These are phyloP conservation scores for Nepenthes gracilis DNA, from an alignment of 148 eudicot genomes.

Conservation along the genomic window DNA sequence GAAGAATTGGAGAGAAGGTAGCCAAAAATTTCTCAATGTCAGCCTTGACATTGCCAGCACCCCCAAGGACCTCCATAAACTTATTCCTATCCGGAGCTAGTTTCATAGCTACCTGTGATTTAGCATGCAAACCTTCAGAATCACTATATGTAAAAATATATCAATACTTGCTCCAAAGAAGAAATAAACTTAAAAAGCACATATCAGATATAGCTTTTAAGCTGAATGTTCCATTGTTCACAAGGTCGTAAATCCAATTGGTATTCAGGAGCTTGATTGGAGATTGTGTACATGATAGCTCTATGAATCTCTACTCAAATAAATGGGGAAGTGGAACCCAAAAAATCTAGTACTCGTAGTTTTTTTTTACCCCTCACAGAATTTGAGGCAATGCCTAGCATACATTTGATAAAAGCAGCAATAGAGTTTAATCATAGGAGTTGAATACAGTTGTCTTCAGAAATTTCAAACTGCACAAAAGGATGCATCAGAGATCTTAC, in stretches of 20 bases:
- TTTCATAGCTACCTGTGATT: constrained; percentile 70
- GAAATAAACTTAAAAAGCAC: background rate
- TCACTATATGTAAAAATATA: background rate
- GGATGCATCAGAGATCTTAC: constrained; percentile 28
- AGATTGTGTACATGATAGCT: no score
- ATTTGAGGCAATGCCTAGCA: no score
- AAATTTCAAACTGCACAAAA: background rate
- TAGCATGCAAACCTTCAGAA: background rate
- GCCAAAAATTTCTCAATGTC: constrained; percentile 63
- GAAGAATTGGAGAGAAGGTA: constrained; percentile 48
- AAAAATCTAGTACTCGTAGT: no score
- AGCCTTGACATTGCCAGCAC: constrained; percentile 26
- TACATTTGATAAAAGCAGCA: no score
- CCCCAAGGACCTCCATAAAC: constrained; percentile 69
- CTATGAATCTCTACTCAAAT: no score
- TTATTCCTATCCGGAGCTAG: constrained; percentile 78
- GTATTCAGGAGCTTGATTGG: no score
- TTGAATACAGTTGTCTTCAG: background rate
- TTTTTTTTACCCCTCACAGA: no score
- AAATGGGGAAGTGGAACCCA: no score
- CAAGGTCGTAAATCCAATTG: no score
- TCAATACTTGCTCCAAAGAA: background rate
- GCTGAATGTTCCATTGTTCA: no score
- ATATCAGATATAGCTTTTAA: background rate
- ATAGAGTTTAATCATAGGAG: background rate